phyloP scores from a whole-genome alignment of 2,329 filamentous ascomycete species.

The Alternaria brassicae region DNA sequence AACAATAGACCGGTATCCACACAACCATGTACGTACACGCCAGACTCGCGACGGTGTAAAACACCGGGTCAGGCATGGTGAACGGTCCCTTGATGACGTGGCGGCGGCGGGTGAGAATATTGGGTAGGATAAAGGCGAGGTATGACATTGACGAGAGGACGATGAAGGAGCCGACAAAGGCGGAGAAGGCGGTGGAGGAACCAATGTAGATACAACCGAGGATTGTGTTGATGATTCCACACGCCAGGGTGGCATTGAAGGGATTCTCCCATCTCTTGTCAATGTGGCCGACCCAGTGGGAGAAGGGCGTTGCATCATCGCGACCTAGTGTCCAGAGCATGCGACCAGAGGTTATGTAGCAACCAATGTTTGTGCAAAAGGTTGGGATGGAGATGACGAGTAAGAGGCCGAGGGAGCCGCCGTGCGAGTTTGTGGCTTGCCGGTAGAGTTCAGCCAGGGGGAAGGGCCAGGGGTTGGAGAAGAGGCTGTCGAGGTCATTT shows the following conservation, averaged over 20 bases:
- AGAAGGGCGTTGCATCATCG: conserved; percentile 64
- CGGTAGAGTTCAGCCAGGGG: conserved; percentile 72
- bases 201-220: conserved; percentile 71
- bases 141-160: conserved; percentile 65
- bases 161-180: conserved; percentile 68
- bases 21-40: conserved; percentile 65
- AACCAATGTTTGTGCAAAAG: conserved; percentile 61
- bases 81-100: conserved; percentile 65
- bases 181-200: conserved; percentile 70
- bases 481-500: conserved; percentile 63
- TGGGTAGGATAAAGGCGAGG: conserved; percentile 66
- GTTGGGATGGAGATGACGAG: conserved; percentile 63
- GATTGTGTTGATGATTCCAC: conserved; percentile 60
- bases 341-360: conserved; percentile 67
- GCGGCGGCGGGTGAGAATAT: conserved; percentile 50
- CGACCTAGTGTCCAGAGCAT: conserved; percentile 69
- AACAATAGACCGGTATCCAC: conserved; percentile 71
- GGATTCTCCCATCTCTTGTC: conserved; percentile 58
- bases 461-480: conserved; percentile 59
- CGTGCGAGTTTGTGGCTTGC: conserved; percentile 53
- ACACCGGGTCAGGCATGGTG: conserved; percentile 53
- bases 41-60: conserved; percentile 60
- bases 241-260: conserved; percentile 63
- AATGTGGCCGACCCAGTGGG: conserved; percentile 58
- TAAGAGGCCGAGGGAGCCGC: conserved; percentile 54